Base-by-base conservation (phyloP, 208 protist genomes). In the Wallacemonas sp. region DNA sequence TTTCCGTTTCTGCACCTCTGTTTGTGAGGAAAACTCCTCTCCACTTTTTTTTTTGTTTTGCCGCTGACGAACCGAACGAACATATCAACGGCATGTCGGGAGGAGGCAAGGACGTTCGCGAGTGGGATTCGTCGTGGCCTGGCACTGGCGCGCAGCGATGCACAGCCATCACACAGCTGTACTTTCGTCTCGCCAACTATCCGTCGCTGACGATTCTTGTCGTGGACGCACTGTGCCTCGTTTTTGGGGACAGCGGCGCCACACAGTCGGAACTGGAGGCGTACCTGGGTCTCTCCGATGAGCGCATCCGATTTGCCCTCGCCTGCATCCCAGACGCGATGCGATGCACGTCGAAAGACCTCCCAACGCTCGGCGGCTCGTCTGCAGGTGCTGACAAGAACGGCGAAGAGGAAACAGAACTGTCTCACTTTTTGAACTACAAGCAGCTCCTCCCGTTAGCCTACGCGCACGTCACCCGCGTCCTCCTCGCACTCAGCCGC, bases 391-490 rank as follows among this genome's bases (percentile, higher is more conserved):
- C 14, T 55, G 61, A 8, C 12, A 19, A n/a, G 32, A 17, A 32
- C 21, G 36, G 24, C 16, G 62, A 41, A 12, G 48, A 55, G 47
- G 65, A 56, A 2, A 2, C 23, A 12, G 64, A 76, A 30, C 36
- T 77, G 29, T 81, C 77, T 21, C 81, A 91, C 30, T 93, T 81
- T 63, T 72, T 96, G 29, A 93, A 96, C 66, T 96, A 90, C 76
- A 80, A 87, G 43, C 71, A 74, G 0, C 32, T 92, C 1, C 49
- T 96, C 12, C 80, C 84, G 12, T 65, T 87, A 38, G 85, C 81
- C 11, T 96, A 91, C 63, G 90, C 85, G 2, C 90, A 96, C 64
- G 75, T 85, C 9, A 75, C 72, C 14, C 83, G 81, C 24, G 77
- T 96, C 14, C 67, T 96, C 21, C 77, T 96, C 6, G 57, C 76